Evolutionary conservation across 805 yeast genomes (phyloP).

Genomic region (Tetrapisispora pingtungensis): DNA sequence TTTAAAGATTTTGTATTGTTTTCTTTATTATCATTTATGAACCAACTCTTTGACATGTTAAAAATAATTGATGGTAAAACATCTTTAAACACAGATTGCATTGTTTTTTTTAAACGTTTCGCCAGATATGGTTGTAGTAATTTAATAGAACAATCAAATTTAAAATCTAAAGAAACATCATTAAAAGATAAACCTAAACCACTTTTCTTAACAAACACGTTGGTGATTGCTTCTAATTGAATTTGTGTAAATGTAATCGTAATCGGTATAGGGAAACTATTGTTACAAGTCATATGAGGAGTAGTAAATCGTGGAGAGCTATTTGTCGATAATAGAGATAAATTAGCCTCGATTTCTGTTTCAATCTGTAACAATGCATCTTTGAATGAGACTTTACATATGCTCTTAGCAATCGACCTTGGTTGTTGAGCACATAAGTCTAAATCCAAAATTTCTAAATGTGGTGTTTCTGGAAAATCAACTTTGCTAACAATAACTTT

Average conservation of each 20-base stretch:
- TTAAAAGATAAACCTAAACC: conserved; percentile 30
- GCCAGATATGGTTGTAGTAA: conserved; percentile 28
- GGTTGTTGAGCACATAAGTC: conserved; percentile 25
- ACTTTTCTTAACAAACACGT: conserved; percentile 25
- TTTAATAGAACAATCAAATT: conserved; percentile 30
- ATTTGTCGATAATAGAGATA: conserved; percentile 21
- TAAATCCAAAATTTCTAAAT: conserved; percentile 27
- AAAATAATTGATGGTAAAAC: conserved; percentile 28
- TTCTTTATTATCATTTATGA: conserved; percentile 8
- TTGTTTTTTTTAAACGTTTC: conserved; percentile 26
- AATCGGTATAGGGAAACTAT: conserved; percentile 28
- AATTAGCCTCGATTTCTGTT: conserved; percentile 29
- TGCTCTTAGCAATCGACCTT: conserved; percentile 26
- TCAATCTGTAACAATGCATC: conserved; percentile 27
- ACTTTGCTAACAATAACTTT: conserved; percentile 26
- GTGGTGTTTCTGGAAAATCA: conserved; percentile 24
- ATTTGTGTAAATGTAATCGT: conserved; percentile 28
- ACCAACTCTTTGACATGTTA: conserved; percentile 28
- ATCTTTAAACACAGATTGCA: conserved; percentile 27
- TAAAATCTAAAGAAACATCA: conserved; percentile 28
- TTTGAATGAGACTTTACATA: conserved; percentile 26
- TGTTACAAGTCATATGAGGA: conserved; percentile 26
- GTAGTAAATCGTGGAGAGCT: conserved; percentile 24
- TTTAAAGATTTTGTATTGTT: background rate
- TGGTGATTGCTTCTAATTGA: conserved; percentile 28